Percentiles rank a stretch among this genome's conserved stretches.
These are phyloP conservation scores for Gnomoniopsis smithogilvyi DNA, from an alignment of 2,329 filamentous ascomycete species.

Conservation along the genomic window DNA sequence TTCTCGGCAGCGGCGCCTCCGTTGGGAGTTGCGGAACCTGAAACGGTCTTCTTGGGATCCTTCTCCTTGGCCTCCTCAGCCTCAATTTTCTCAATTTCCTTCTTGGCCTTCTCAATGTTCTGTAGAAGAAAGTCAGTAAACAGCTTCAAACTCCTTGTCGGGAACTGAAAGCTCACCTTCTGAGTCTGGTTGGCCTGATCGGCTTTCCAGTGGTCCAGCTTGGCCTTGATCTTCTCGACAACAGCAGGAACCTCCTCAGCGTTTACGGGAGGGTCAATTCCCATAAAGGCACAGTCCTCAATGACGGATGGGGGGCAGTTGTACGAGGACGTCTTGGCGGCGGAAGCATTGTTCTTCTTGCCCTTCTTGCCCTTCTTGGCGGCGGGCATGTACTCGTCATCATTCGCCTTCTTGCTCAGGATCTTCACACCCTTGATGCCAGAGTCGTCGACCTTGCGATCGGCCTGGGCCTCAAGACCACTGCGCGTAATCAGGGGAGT, in stretches of 20 bases:
- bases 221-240: conserved; percentile 87
- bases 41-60: conserved; percentile 23
- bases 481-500: conserved; percentile 60
- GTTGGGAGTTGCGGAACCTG: conserved; percentile 40
- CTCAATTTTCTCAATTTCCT: conserved; percentile 89
- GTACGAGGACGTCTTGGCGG: conserved; percentile 51
- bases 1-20: conserved; percentile 29
- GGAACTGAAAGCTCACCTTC: conserved; percentile 59
- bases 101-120: conserved; percentile 97
- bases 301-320: conserved; percentile 89
- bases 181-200: conserved; percentile 89
- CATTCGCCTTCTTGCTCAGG: conserved; percentile 79
- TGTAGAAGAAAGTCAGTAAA: conserved; percentile 33
- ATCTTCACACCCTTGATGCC: conserved; percentile 82
- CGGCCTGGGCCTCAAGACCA: conserved; percentile 73
- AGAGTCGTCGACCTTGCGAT: conserved; percentile 81
- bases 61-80: conserved; percentile 54
- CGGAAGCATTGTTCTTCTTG: conserved; percentile 62
- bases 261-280: conserved; percentile 84
- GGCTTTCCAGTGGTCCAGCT: conserved; percentile 86
- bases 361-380: conserved; percentile 88
- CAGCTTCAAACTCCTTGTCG: neutral
- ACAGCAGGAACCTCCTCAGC: conserved; percentile 75
- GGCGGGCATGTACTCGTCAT: conserved; percentile 80
- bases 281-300: conserved; percentile 81